Percentiles rank a stretch among this genome's conserved stretches.
Conservation (phyloP, 805 yeast species). For the Blastobotrys americana region DNA sequence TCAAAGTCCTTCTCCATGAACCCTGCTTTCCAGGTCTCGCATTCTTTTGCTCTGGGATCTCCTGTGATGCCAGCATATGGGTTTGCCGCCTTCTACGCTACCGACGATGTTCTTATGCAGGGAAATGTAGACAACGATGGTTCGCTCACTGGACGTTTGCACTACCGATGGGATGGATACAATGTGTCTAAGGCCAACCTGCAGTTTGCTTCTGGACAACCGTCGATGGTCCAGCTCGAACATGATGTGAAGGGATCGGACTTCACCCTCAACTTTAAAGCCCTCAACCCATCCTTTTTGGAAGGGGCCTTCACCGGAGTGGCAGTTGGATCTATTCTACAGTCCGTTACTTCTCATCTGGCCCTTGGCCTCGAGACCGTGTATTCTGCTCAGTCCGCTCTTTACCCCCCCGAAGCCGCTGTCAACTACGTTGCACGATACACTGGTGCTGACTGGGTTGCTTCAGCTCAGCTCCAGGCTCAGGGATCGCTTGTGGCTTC, state of each 20-base stretch:
- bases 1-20: conserved; percentile 83
- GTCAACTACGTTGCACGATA: conserved; percentile 87
- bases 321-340: conserved; percentile 83
- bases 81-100: conserved; percentile 81
- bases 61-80: conserved; percentile 83
- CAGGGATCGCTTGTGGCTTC: conserved; percentile 85
- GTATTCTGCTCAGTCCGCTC: conserved; percentile 60
- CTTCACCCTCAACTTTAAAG: conserved; percentile 80
- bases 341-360: conserved; percentile 74
- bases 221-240: conserved; percentile 90
- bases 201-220: conserved; percentile 84
- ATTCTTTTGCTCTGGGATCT: conserved; percentile 84
- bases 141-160: conserved; percentile 79
- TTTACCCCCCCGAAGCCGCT: conserved; percentile 84
- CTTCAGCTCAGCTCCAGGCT: conserved; percentile 87
- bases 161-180: conserved; percentile 81
- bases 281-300: conserved; percentile 78
- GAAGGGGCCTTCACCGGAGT: conserved; percentile 82
- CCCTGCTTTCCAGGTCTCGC: conserved; percentile 96
- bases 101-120: conserved; percentile 78
- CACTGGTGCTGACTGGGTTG: conserved; percentile 83
- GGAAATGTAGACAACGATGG: conserved; percentile 86
- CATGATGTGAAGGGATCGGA: conserved; percentile 91
- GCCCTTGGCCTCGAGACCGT: conserved; percentile 89
- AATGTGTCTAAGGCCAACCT: conserved; percentile 76